Conservation (phyloP, 169 alveolate genomes). For the Neospora caninum region DNA sequence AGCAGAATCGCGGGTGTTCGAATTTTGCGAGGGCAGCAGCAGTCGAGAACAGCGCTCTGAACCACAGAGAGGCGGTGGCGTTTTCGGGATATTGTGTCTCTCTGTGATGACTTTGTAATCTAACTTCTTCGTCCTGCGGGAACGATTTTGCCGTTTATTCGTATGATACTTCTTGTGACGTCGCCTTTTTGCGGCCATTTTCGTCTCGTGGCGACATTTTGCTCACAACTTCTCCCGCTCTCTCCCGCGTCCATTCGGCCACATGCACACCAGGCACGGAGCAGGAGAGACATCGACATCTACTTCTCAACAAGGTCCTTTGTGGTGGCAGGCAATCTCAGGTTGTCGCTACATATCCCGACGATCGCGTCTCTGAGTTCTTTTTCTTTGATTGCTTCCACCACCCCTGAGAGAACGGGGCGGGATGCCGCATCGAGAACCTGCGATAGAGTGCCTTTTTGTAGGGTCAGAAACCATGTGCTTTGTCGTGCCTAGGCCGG, state of each 20-base stretch:
- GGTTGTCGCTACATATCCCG: not conserved
- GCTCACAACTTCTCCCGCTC: not conserved
- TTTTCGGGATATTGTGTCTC: not conserved
- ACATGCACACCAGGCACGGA: constrained; percentile 7
- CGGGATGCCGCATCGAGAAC: not conserved
- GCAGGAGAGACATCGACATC: not conserved
- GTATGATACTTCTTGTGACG: not conserved
- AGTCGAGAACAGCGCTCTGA: not conserved
- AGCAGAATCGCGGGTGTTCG: not conserved
- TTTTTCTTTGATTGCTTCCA: not conserved
- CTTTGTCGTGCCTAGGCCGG: too few species aligned
- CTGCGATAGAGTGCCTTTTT: too few species aligned
- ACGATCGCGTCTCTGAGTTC: not conserved
- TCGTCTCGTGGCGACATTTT: not conserved
- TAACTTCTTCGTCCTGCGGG: not conserved
- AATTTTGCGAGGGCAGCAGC: constrained; percentile 15
- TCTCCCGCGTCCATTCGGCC: not conserved
- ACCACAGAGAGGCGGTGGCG: not conserved
- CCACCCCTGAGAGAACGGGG: not conserved
- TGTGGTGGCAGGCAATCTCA: not conserved
- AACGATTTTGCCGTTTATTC: not conserved
- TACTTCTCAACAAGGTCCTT: not conserved
- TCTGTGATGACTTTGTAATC: not conserved
- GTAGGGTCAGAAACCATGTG: too few species aligned
- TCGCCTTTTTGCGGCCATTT: not conserved